These are phyloP conservation scores for Myrmaecium sp. DNA, from an alignment of 2,329 filamentous ascomycete species.

Conservation along the genomic window DNA sequence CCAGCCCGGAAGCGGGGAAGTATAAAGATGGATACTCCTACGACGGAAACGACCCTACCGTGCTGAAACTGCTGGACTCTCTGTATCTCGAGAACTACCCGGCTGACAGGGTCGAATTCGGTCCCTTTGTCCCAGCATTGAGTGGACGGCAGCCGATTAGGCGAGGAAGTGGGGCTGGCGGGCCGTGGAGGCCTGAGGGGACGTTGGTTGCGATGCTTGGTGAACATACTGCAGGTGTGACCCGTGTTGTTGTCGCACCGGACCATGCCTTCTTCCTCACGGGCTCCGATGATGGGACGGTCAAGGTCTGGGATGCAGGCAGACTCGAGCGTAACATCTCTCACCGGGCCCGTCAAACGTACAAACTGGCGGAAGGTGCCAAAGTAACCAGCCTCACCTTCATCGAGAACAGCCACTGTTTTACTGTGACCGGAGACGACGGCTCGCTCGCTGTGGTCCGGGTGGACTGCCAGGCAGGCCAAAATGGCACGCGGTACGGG, in stretches of 20 bases:
- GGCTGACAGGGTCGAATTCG: slow-evolving; percentile 47
- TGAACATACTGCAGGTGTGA: slow-evolving; percentile 72
- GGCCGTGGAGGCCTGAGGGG: slow-evolving; percentile 63
- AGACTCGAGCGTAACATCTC: slow-evolving; percentile 83
- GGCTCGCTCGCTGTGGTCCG: slow-evolving; percentile 82
- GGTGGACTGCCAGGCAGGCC: slow-evolving; percentile 46
- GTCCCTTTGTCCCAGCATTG: slow-evolving; percentile 60
- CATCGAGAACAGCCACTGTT: slow-evolving; percentile 84
- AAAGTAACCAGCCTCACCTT: slow-evolving; percentile 75
- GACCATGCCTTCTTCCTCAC: slow-evolving; percentile 94
- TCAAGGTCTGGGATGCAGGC: slow-evolving; percentile 86
- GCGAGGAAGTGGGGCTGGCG: slow-evolving; percentile 34
- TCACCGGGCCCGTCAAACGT: slow-evolving; percentile 71
- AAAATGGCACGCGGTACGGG: slow-evolving; percentile 53
- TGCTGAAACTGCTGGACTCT: slow-evolving; percentile 54
- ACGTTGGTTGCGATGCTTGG: slow-evolving; percentile 74
- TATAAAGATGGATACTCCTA: slow-evolving; percentile 64
- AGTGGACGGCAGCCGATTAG: slow-evolving; percentile 36
- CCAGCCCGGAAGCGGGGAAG: slow-evolving; percentile 22
- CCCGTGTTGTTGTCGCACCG: slow-evolving; percentile 63
- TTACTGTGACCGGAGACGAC: slow-evolving; percentile 78
- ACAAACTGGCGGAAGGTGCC: slow-evolving; percentile 54
- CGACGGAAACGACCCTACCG: slow-evolving; percentile 52
- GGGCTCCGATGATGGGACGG: slow-evolving; percentile 74
- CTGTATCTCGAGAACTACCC: slow-evolving; percentile 59